Evolutionary conservation across 306 rosid genomes (phyloP), one percentile per base, ranked within the genome.

Genomic region (Fragaria ananassa): DNA sequence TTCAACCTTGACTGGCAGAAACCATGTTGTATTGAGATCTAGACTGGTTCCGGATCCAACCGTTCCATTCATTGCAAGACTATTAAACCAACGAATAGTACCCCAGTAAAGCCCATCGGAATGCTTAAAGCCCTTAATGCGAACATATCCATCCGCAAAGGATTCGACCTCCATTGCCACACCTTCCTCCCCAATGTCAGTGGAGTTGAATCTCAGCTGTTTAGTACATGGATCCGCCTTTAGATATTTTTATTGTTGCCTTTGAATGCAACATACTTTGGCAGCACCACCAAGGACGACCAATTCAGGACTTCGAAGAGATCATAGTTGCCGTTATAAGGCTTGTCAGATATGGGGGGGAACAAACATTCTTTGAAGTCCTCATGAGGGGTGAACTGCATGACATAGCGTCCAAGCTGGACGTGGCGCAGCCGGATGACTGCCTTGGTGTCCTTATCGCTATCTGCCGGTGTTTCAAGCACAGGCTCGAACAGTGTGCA

Each of bases 401-500:
- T 49, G 54, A 49, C 19, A 49, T 49, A 49, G 54, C 5, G 54
- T 49, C 54, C 54, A 13, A 17, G 6, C 54, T 49, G 54, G 54
- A 49, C 31, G 42, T 66, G 69, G 44, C 19, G 69, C 6, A 64
- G n/a, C 18, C 25, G 47, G 29, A 65, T 4, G 8, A 65, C 46
- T 18, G 18, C 18, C 54, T 3, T 49, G 19, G 4, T 17, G 54
- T 49, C 54, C 1, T 13, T 17, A 14, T 14, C 19, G 54, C 18
- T 9, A 42, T 49, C 54, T 15, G 19, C 6, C 1, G 23, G 11
- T 18, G 70, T 65, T 35, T 5, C 46, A 8, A 42, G 46, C 46
- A 7, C 46, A 2, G 14, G 10, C 70, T 65, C 49, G 74, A 62
- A 49, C 37, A 63, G 37, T 8, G 76, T 71, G 15, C 76, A 71